Evolutionary conservation across 2,329 filamentous ascomycete species (phyloP), one percentile per base, ranked within the genome.

Genomic region (Apiospora hydei): DNA sequence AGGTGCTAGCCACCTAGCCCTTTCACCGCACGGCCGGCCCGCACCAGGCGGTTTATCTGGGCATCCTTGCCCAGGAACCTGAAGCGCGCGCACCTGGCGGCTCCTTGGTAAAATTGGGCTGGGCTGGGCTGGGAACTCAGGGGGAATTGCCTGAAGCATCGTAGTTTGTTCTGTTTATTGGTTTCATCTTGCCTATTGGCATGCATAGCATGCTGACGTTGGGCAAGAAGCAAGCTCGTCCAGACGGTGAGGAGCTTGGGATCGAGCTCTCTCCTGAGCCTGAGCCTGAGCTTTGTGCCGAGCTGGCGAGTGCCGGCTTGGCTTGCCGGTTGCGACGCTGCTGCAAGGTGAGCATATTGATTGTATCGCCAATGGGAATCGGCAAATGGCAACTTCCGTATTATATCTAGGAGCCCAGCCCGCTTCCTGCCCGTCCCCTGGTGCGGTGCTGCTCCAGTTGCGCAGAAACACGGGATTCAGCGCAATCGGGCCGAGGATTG

Each of bases 351-450:
- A 64, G 11, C 34, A 8, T 30, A 41, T 41, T 34, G 57, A 64
- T 64, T 34, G 57, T 41, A 64, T 41, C 57, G 57, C 57, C 18
- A 64, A 64, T 61, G 53, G 53, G 53, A 38, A 61, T 61, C 53
- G 53, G 53, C 18, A 38, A 34, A 61, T 51, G 57, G 57, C 57
- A 64, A 64, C 34, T 24, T 64, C 34, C 57, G 57, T n/a, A 14
- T 11, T 21, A n/a, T 41, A 11, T 3, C 26, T 3, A 30, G 26
- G 34, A 18, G 14, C 26, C 26, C 26, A 61, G 8, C 57, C 57
- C 57, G 57, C 57, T 41, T 64, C 57, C 57, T 34, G 57, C 34
- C 57, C 34, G 57, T 10, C 57, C 34, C 53, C 8, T 24, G 47
- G 18, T 30, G 26, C 26, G 26, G 26, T 30, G 47, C 18, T 38